Base-by-base conservation (phyloP, 2,329 filamentous ascomycete genomes). In the Periglandula ipomoeae region DNA sequence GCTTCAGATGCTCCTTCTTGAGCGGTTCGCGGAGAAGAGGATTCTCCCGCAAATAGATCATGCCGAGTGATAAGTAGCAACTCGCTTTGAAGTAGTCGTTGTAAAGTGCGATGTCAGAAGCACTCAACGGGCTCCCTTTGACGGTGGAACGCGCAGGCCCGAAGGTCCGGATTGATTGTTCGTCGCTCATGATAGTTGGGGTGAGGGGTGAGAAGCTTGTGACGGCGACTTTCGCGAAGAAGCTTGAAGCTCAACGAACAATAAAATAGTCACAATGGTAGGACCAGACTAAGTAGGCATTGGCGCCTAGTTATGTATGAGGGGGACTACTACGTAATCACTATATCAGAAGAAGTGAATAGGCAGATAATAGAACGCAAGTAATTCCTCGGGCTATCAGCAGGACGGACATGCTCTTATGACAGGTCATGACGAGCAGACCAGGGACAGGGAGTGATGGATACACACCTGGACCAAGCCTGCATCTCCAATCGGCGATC, bases 11-110 rank as follows among this genome's bases (percentile, higher is more conserved):
- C 47, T 87, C 79, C 27, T 77, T 69, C 56, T 79, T 79, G 54
- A 88, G 73, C 1, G 84, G 82, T 56, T 88, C 79, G 51, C 75
- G 75, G 39, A 90, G 78, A 11, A 90, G 74, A 13, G 85, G 82
- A 54, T 90, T 90, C 35, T 84, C 74, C 55, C 78, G 78, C 50
- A 90, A 78, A 60, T 89, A 89, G 57, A 90, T 84, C 86, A 90
- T 89, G 52, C 85, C 86, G 44, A 89, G 68, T 55, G 82, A 84
- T 45, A 89, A 76, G 61, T 89, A 89, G 61, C 88, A 69, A 55
- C 81, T 85, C 47, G 85, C 85, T 54, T 81, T 78, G 71, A 88
- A 89, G 65, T 83, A 89, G 58, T 83, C 80, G 60, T 82, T 81
- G 65, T 81, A 82, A 63, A 84, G 79, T 54, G 76, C 72, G 50